Evolutionary conservation across 257 asterid genomes (phyloP).

Genomic region (Marsdenia floribunda): DNA sequence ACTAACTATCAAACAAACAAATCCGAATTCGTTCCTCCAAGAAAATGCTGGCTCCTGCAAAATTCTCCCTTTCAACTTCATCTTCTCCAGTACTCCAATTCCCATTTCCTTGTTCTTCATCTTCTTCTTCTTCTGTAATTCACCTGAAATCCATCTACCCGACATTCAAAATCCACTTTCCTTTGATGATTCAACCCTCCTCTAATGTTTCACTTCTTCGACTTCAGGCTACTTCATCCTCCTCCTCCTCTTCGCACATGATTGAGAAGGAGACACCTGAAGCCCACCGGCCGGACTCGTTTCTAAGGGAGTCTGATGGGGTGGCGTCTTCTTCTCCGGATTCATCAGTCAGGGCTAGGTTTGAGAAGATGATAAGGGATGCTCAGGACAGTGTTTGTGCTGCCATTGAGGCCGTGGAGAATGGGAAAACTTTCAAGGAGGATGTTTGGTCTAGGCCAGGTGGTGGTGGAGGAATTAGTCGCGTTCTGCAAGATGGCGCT

Average conservation of each 20-base stretch:
- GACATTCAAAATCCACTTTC: slow-evolving; percentile 3
- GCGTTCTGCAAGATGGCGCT: slow-evolving; percentile 89
- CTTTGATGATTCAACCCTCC: background rate
- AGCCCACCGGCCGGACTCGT: slow-evolving; percentile 52
- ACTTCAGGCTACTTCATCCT: slow-evolving; percentile 14
- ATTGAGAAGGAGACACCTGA: slow-evolving; percentile 64
- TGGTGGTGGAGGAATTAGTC: slow-evolving; percentile 98
- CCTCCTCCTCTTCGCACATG: slow-evolving; percentile 37
- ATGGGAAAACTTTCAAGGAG: slow-evolving; percentile 68
- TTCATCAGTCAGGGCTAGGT: slow-evolving; percentile 54
- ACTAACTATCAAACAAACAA: background rate
- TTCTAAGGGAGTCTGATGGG: slow-evolving; percentile 58
- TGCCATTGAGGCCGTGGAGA: slow-evolving; percentile 70
- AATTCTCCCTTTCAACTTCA: slow-evolving; percentile 20
- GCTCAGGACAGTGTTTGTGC: slow-evolving; percentile 74
- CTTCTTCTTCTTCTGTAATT: background rate
- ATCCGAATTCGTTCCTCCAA: background rate
- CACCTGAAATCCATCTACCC: background rate
- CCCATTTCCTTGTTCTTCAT: slow-evolving; percentile 7
- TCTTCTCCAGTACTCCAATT: slow-evolving; percentile 11
- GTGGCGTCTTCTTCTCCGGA: slow-evolving; percentile 10
- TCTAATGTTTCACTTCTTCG: slow-evolving; percentile 2
- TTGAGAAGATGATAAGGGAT: slow-evolving; percentile 90
- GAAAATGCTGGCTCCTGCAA: slow-evolving; percentile 18
- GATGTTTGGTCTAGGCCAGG: slow-evolving; percentile 99